These are phyloP conservation scores for Hsuehochloa calcarea DNA, from an alignment of 176 grass and related monocot species.

Conservation along the genomic window DNA sequence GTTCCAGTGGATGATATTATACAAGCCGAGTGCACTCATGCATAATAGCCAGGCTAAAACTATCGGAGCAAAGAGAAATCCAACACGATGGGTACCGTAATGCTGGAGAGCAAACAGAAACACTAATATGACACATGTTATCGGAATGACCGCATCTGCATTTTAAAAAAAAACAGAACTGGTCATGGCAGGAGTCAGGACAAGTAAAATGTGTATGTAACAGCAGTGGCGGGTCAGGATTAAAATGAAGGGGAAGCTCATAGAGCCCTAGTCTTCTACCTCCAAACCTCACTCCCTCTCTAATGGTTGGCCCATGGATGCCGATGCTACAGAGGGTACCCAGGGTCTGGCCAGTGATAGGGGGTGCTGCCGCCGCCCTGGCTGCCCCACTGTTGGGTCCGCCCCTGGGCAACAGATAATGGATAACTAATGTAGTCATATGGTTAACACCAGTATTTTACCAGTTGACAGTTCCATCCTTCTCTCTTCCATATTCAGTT, in stretches of 20 bases:
- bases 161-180: neutral
- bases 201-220: neutral
- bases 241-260: no score
- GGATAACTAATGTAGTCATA: neutral
- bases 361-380: no score
- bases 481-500: neutral
- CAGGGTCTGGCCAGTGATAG: no score
- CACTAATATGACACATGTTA: constrained; percentile 74
- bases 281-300: no score
- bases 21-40: constrained; percentile 72
- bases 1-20: constrained; percentile 90
- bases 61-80: constrained; percentile 85
- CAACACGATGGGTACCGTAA: constrained; percentile 82
- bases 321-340: no score
- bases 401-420: neutral
- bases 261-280: no score
- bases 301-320: no score
- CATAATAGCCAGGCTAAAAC: constrained; percentile 79
- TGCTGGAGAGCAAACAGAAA: constrained; percentile 90
- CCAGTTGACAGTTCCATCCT: neutral
- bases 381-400: no score
- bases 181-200: neutral
- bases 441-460: neutral
- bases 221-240: neutral
- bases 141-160: constrained; percentile 77